Conservation (phyloP, 257 asterid genomes). For the Capsicum chinense region DNA sequence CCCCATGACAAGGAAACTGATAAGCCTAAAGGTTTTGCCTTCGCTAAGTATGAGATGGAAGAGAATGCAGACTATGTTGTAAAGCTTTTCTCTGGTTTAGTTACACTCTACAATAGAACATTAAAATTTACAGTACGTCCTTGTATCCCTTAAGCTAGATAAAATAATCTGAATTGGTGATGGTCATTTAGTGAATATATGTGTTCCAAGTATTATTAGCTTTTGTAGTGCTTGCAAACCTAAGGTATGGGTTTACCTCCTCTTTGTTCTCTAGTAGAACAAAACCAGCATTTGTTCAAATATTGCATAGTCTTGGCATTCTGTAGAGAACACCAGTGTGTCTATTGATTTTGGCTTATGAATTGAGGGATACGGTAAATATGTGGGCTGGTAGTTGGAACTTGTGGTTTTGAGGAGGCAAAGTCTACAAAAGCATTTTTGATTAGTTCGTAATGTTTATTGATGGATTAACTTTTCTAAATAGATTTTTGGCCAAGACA, state of each 20-base stretch:
- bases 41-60: slow-evolving; percentile 84
- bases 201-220: slow-evolving; percentile 16
- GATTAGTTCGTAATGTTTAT: slow-evolving; percentile 21
- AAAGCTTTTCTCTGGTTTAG: slow-evolving; percentile 88
- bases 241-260: slow-evolving; percentile 36
- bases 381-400: slow-evolving; percentile 40
- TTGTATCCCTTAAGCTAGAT: background rate
- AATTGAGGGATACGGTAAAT: slow-evolving; percentile 17
- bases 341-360: background rate
- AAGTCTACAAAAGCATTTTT: slow-evolving; percentile 29
- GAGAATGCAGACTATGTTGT: slow-evolving; percentile 92
- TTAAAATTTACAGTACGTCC: slow-evolving; percentile 74
- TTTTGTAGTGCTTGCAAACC: slow-evolving; percentile 18
- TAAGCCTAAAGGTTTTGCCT: slow-evolving; percentile 86
- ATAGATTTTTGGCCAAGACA: slow-evolving; percentile 93
- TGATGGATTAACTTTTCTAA: slow-evolving; percentile 37
- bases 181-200: background rate
- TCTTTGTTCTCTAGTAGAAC: slow-evolving; percentile 34
- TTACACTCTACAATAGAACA: slow-evolving; percentile 73
- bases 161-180: background rate
- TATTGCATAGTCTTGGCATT: slow-evolving; percentile 8
- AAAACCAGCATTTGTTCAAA: slow-evolving; percentile 28
- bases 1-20: slow-evolving; percentile 90
- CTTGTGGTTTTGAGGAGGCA: slow-evolving; percentile 41
- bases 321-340: background rate